phyloP scores from a whole-genome alignment of 2,329 filamentous ascomycete genomes.

The Polychaeton citri region DNA sequence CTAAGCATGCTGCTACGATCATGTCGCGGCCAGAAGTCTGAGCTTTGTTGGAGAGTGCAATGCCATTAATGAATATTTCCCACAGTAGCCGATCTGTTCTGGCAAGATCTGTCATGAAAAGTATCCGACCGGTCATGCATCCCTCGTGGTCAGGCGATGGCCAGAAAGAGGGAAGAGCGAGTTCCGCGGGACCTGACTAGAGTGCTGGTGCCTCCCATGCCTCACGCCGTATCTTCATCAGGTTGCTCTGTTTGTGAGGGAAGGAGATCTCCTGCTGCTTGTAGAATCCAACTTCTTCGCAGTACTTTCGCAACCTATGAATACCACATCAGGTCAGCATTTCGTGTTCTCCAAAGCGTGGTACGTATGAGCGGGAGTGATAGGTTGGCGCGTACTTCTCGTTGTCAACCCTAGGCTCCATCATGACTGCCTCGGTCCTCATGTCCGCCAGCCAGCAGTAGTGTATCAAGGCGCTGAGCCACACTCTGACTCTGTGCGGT shows the following conservation, averaged over 20 bases:
- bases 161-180: no score
- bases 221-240: conserved; percentile 68
- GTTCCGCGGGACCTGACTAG: conserved; percentile 1
- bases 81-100: no score
- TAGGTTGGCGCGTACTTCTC: conserved; percentile 48
- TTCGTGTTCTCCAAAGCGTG: no score
- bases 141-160: no score
- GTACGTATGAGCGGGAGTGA: not conserved
- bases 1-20: no score
- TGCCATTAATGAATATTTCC: no score
- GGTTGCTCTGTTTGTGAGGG: conserved; percentile 82
- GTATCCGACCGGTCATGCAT: no score
- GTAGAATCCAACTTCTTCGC: conserved; percentile 64
- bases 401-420: conserved; percentile 90
- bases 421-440: conserved; percentile 66
- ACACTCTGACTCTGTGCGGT: conserved; percentile 58
- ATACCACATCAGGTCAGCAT: no score
- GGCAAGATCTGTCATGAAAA: no score
- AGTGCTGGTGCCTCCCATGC: conserved; percentile 56
- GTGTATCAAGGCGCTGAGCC: conserved; percentile 80
- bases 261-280: conserved; percentile 79
- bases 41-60: no score
- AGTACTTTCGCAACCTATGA: conserved; percentile 54
- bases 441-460: conserved; percentile 66
- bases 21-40: no score